Conservation (phyloP, 371 early-diverging fungal genomes). For the Mortierella sp. region DNA sequence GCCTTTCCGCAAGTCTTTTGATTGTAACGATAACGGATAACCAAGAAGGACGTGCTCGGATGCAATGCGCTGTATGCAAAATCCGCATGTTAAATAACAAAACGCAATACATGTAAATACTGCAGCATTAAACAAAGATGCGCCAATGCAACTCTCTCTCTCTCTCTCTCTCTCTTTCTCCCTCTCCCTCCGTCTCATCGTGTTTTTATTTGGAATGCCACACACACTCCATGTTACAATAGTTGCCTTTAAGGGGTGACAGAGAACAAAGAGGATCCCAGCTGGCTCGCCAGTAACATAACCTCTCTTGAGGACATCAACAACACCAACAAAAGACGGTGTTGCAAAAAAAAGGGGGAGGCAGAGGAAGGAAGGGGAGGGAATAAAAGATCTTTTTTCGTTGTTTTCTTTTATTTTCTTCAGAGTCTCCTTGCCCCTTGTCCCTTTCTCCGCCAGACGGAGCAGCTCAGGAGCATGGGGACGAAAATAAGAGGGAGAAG, state of each 20-base stretch:
- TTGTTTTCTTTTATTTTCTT: background rate
- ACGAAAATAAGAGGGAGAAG: too few relatives aligned
- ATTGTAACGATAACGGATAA: background rate
- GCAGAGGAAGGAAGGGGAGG: background rate
- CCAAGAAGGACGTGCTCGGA: background rate
- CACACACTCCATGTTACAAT: background rate
- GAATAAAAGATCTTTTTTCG: background rate
- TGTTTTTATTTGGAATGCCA: background rate
- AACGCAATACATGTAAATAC: background rate
- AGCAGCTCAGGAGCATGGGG: background rate
- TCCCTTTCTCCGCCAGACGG: background rate
- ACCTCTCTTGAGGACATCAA: background rate
- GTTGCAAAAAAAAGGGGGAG: constrained; percentile 2
- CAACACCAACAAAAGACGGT: background rate
- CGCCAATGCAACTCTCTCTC: background rate
- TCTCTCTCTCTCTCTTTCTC: too few relatives aligned
- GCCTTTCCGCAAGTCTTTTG: background rate
- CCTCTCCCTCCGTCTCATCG: background rate
- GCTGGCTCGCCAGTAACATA: background rate
- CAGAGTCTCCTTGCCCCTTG: background rate
- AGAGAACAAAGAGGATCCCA: background rate
- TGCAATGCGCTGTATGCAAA: background rate
- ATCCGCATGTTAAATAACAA: background rate
- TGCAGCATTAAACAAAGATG: background rate
- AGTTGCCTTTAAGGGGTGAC: background rate